phyloP scores from a whole-genome alignment of 352 stramenopile species.

The Lagenidium giganteum region DNA sequence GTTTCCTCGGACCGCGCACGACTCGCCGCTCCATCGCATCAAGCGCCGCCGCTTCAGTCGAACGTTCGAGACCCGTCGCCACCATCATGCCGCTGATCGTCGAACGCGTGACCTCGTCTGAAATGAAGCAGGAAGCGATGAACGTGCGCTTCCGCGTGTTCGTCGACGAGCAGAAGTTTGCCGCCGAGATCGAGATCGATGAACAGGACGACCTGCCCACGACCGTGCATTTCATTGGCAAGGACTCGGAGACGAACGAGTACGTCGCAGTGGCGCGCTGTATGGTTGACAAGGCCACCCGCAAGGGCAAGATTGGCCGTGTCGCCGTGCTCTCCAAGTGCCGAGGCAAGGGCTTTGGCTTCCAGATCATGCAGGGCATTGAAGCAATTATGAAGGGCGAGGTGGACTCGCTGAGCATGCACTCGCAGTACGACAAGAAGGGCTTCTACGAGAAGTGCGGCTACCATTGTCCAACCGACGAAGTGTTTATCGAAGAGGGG shows the following conservation, averaged over 20 bases:
- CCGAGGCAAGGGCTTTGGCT: conserved; percentile 48
- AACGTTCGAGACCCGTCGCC: too few species aligned
- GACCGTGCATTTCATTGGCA: conserved; percentile 52
- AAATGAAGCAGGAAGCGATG: conserved; percentile 35
- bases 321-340: conserved; percentile 51
- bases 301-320: conserved; percentile 46
- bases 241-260: conserved; percentile 42
- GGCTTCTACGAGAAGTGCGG: conserved; percentile 70
- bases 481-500: conserved; percentile 50
- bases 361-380: conserved; percentile 30
- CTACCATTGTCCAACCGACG: conserved; percentile 38
- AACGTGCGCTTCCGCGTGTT: conserved; percentile 44
- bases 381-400: conserved; percentile 23
- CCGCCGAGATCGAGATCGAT: conserved; percentile 33
- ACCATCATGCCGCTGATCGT: conserved; percentile 18
- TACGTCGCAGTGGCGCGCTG: conserved; percentile 43
- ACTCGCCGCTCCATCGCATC: too few species aligned
- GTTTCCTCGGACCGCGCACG: too few species aligned
- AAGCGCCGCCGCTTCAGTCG: too few species aligned
- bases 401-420: conserved; percentile 35
- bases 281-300: conserved; percentile 21
- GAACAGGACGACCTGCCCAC: conserved; percentile 31
- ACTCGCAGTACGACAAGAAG: conserved; percentile 42
- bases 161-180: conserved; percentile 43
- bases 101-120: conserved; percentile 29